Evolutionary conservation across 257 asterid species (phyloP), one percentile per base, ranked within the genome.

Genomic region (Forsythia viridissima): DNA sequence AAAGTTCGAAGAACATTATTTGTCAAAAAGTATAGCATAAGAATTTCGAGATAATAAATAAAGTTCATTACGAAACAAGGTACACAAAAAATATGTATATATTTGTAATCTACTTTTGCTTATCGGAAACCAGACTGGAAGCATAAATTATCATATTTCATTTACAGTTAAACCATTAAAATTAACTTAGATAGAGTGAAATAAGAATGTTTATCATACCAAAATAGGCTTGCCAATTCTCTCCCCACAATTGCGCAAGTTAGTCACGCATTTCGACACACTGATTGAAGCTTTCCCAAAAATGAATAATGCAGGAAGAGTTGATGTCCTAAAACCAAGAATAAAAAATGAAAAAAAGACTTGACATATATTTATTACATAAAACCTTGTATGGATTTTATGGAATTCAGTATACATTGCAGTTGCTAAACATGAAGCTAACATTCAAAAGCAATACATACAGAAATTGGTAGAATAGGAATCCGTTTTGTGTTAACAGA

Each of bases 281-380:
- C 30, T 79, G 76, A 95, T 80, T 6, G 94, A 74, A 82, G 93
- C 93, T 84, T 92, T 95, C n/a, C 91, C 94, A 37, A 93, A 91
- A 69, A 95, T 89, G 82, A 92, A 93, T 42, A 91, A 78, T 66
- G 98, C 96, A 21, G 99, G 98, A 82, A 93, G 87, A 34, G 81
- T 86, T 36, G 98, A 90, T 13, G 99, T 92, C 87, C 99, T 95
- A 89, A 76, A 80, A 79, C 71, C 72, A 79, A 67, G 59, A 82
- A 68, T 63, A 30, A 6, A 63, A 63, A 63, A 24, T 63, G 18
- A 24, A 63, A 63, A 20, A 59, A 59, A 9, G 30, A 57, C 6
- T 8, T 18, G 24, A 20, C 30, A 0, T 20, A 48, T 48, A 48
- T 48, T 48, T 48, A 13, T 48, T 12, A 48, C 4, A 4, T 13